These are phyloP conservation scores for Myriosclerotinia scirpicola DNA, from an alignment of 2,329 filamentous ascomycete genomes.

Conservation along the genomic window DNA sequence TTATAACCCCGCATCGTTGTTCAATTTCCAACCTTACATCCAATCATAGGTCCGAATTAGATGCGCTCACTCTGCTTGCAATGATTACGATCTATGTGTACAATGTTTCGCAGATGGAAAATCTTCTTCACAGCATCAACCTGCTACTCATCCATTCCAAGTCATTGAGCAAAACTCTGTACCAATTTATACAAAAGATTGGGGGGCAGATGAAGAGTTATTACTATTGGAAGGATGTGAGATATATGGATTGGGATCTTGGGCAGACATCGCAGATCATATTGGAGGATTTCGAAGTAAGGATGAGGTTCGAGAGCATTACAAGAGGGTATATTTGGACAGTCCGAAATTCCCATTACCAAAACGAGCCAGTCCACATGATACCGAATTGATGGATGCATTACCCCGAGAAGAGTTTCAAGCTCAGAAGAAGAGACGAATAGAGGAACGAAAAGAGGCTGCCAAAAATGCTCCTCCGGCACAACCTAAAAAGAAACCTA, in stretches of 20 bases:
- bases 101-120: constrained; percentile 87
- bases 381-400: constrained; percentile 74
- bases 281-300: constrained; percentile 94
- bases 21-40: constrained; percentile 15
- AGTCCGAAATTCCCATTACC: constrained; percentile 84
- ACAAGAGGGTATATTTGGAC: constrained; percentile 82
- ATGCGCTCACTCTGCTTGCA: constrained; percentile 74
- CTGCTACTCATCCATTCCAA: constrained; percentile 80
- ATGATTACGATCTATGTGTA: constrained; percentile 96
- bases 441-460: constrained; percentile 86
- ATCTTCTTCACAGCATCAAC: constrained; percentile 79
- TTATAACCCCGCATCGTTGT: neutral
- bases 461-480: constrained; percentile 80
- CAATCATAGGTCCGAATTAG: constrained; percentile 78
- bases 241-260: constrained; percentile 93
- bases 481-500: constrained; percentile 92
- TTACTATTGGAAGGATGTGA: constrained; percentile 90
- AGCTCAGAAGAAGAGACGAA: constrained; percentile 84
- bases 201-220: constrained; percentile 97
- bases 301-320: constrained; percentile 94
- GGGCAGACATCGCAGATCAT: constrained; percentile 97
- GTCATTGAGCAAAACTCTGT: constrained; percentile 99
- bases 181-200: constrained; percentile 90
- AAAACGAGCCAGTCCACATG: constrained; percentile 77
- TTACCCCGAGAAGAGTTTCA: constrained; percentile 93